Percentiles rank a stretch among this genome's conserved stretches.
Conservation (phyloP, 768 basidiomycete genomes). For the Rhizopogon salebrosus region DNA sequence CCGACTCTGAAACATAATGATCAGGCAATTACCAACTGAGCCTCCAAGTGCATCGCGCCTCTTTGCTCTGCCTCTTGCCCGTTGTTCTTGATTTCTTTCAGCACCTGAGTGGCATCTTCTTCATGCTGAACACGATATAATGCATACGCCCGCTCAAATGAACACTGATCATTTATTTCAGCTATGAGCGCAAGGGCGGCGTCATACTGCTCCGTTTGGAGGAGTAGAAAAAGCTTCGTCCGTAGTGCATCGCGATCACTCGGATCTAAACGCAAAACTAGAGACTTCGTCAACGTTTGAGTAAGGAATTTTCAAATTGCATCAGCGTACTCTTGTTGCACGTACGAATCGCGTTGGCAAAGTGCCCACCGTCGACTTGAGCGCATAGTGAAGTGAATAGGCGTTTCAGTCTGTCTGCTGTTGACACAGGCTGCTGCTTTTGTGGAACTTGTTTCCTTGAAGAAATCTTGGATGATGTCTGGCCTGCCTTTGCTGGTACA, state of each 20-base stretch:
- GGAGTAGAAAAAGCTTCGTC: constrained; percentile 81
- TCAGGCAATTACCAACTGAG: constrained; percentile 70
- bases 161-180: constrained; percentile 17
- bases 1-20: constrained; percentile 14
- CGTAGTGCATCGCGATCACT: constrained; percentile 67
- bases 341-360: constrained; percentile 81
- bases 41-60: constrained; percentile 75
- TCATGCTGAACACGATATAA: constrained; percentile 81
- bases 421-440: constrained; percentile 11
- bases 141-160: constrained; percentile 77
- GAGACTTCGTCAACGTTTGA: constrained; percentile 7
- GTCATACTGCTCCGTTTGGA: constrained; percentile 82
- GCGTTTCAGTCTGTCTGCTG: constrained; percentile 38
- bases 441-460: constrained; percentile 7
- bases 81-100: constrained; percentile 43
- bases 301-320: constrained; percentile 15
- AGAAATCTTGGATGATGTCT: constrained; percentile 1
- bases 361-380: constrained; percentile 88
- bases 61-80: constrained; percentile 40
- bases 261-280: constrained; percentile 71
- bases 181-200: constrained; percentile 59
- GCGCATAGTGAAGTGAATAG: constrained; percentile 77
- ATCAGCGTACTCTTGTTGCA: constrained; percentile 80
- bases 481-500: background rate
- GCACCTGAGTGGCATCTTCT: constrained; percentile 52